Evolutionary conservation across 176 grass and related monocot genomes (phyloP).

Genomic region (Saccharum officinarum): DNA sequence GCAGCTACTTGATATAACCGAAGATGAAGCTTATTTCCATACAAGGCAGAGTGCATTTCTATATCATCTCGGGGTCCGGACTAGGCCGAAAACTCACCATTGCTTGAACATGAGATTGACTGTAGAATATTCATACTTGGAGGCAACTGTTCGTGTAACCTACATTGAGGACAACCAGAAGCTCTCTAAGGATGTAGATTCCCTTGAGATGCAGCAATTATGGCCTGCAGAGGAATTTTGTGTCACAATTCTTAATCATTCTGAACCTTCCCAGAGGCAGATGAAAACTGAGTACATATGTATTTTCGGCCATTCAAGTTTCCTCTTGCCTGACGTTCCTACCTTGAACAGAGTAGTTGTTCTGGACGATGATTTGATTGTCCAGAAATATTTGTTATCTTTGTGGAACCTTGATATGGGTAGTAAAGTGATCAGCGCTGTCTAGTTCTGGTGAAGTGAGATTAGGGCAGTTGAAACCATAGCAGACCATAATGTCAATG

Average conservation of each 20-base stretch:
- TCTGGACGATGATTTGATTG: conserved; percentile 87
- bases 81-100: too few species aligned
- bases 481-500: conserved; percentile 33
- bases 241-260: conserved; percentile 45
- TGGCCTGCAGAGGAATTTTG: conserved; percentile 73
- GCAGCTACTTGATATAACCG: conserved; percentile 52
- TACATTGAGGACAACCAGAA: conserved; percentile 52
- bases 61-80: too few species aligned
- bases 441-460: conserved; percentile 40
- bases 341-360: conserved; percentile 58
- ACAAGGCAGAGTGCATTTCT: too few species aligned
- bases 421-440: conserved; percentile 41
- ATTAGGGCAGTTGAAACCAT: conserved; percentile 49
- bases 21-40: too few species aligned
- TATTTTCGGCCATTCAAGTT: conserved; percentile 78
- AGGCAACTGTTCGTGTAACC: conserved; percentile 53
- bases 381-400: conserved; percentile 64
- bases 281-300: conserved; percentile 77
- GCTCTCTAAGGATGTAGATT: conserved; percentile 20
- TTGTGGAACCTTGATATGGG: conserved; percentile 46
- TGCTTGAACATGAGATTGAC: too few species aligned
- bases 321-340: conserved; percentile 70
- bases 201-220: conserved; percentile 39
- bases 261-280: conserved; percentile 34
- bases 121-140: conserved; percentile 61